Conservation (phyloP, 2,329 filamentous ascomycete species). For the Rugonectria rugulosa region DNA sequence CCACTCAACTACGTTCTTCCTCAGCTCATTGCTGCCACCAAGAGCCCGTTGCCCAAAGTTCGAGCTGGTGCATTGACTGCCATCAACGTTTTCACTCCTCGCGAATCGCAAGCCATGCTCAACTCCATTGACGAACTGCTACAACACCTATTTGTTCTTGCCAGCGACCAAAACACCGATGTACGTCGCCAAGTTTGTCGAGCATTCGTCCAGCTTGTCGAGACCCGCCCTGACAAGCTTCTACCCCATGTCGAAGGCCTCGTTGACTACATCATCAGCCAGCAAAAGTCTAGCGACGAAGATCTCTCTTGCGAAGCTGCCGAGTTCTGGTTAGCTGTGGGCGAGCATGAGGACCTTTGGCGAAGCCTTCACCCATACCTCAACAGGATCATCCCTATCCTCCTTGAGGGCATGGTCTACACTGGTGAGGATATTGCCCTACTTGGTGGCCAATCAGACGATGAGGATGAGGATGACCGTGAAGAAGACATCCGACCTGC, state of each 20-base stretch:
- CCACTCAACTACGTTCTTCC: conserved; percentile 90
- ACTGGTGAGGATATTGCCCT: conserved; percentile 90
- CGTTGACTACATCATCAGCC: conserved; percentile 90
- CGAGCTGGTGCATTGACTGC: conserved; percentile 80
- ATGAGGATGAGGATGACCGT: conserved; percentile 90
- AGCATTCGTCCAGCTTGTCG: conserved; percentile 90
- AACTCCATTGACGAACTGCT: conserved; percentile 83
- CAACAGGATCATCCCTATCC: conserved; percentile 83
- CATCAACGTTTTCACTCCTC: conserved; percentile 91
- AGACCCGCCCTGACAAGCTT: conserved; percentile 89
- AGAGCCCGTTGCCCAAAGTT: conserved; percentile 78
- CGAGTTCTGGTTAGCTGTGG: conserved; percentile 96
- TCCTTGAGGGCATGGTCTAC: conserved; percentile 96
- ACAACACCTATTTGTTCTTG: conserved; percentile 81
- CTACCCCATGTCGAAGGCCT: conserved; percentile 86
- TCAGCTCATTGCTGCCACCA: conserved; percentile 87
- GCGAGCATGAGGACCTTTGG: conserved; percentile 85
- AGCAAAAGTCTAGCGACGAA: conserved; percentile 87
- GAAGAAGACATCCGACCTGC: conserved; percentile 90
- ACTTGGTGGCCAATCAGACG: conserved; percentile 83
- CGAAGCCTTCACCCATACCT: conserved; percentile 79
- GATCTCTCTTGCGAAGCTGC: conserved; percentile 93
- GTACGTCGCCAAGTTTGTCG: conserved; percentile 94
- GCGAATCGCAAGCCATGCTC: conserved; percentile 82
- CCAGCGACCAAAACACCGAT: conserved; percentile 78